Base-by-base conservation (phyloP, 805 yeast genomes). In the Candida peoriensis region DNA sequence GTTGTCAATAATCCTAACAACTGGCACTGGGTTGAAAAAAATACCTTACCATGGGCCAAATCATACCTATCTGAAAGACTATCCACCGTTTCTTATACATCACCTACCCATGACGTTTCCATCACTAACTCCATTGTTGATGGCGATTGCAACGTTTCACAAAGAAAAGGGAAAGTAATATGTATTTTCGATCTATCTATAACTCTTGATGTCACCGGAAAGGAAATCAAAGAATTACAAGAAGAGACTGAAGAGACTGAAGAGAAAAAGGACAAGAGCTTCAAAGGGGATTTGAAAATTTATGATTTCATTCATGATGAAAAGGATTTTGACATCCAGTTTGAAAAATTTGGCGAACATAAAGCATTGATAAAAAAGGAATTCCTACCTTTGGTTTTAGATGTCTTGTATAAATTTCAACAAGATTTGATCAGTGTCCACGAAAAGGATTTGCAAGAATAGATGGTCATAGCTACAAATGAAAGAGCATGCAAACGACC, bases 121-220 rank as follows among this genome's bases (percentile, higher is more conserved):
- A 48, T 78, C 28, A 59, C 59, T 14, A 50, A 66, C 3, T 61
- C 58, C n/a, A 55, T 64, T 3, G 61, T 80, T 4, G 57, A 64
- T 6, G 94, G 94, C 16, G 93, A 84, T 55, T 81, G 93, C 48
- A 84, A 83, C 49, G 89, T 84, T 11, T 78, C 86, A 16, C 90
- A 84, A 58, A 73, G 94, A 63, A 84, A 84, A 58, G 90, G 90
- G 8, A 81, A 78, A 58, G 85, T 80, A 18, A 72, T 76, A 48
- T 82, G 90, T 52, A 78, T 83, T 32, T 83, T 73, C 50, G 94
- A 84, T 52, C 54, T 83, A 68, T 62, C 63, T 29, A 55, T 83
- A 30, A 66, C 63, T 43, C 66, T 83, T 38, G 50, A 61, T 8
- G 63, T 77, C 15, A 50, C 55, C 24, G 67, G 73, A 11, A 46